These are phyloP conservation scores for Colletotrichum truncatum DNA, from an alignment of 2,329 filamentous ascomycete genomes.

Conservation along the genomic window DNA sequence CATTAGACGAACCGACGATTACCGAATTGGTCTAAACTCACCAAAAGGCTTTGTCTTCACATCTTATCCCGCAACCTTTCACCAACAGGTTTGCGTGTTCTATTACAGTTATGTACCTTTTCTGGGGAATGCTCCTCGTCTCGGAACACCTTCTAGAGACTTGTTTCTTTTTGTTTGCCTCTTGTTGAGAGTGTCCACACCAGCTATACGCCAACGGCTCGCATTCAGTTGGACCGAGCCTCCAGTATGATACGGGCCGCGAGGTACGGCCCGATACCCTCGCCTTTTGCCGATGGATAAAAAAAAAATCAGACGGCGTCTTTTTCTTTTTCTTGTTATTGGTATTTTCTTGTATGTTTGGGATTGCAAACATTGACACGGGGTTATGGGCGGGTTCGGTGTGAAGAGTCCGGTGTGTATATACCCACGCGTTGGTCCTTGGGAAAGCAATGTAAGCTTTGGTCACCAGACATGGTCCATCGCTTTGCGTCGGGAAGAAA, in stretches of 20 bases:
- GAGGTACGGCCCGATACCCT: conserved; percentile 21
- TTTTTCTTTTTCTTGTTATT: background rate
- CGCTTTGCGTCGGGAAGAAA: background rate
- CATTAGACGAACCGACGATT: too few relatives aligned
- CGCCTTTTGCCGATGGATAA: conserved; percentile 19
- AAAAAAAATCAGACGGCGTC: conserved; percentile 21
- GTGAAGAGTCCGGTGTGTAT: conserved; percentile 16
- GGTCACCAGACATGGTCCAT: background rate
- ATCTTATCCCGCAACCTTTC: background rate
- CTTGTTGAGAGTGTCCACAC: background rate
- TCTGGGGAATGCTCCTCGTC: background rate
- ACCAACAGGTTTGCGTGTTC: conserved; percentile 16
- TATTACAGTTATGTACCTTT: conserved; percentile 25
- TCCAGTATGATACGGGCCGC: conserved; percentile 13
- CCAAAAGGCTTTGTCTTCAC: too few relatives aligned
- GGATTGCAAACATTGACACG: conserved; percentile 2
- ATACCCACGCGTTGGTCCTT: conserved; percentile 25
- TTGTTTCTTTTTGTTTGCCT: conserved; percentile 2
- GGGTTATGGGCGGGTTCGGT: background rate
- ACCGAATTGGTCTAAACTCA: too few relatives aligned
- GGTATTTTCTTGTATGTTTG: background rate
- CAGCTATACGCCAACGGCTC: background rate
- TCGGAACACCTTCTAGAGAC: background rate
- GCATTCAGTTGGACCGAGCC: background rate
- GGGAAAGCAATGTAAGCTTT: background rate